Evolutionary conservation across 192 early-diverging fungal genomes (phyloP), one percentile per base, ranked within the genome.

Genomic region (Gryganskiella cystojenkinii): DNA sequence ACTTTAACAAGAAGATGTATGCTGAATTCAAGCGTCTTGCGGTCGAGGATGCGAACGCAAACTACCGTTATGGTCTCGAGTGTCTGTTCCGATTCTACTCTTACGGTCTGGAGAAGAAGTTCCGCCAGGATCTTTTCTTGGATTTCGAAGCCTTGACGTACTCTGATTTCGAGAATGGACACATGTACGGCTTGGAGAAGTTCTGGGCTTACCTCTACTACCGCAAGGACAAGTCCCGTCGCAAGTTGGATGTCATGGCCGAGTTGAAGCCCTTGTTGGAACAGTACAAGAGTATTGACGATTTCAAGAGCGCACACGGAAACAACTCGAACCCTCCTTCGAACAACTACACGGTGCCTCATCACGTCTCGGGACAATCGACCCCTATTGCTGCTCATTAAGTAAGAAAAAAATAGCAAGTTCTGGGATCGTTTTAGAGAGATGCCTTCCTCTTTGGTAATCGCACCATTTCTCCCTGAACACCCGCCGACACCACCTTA

Each of bases 81-180:
- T 99, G 95, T 80, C 81, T 99, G 59, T 99, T 96, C 93, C 92
- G 95, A 44, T 99, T 96, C 89, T 96, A 92, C 84, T 97, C 95
- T 28, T 97, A 99, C 79, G 95, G 97, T 22, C 83, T 99, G 54
- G 95, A 97, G 83, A 91, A 92, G 81, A 91, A 90, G 80, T 96
- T 92, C 86, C 90, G 92, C 46, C 81, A 83, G 65, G 95, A 96
- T 33, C 67, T 95, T 24, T 96, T 96, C 80, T 80, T 89, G 33
- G 96, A 99, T 71, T 97, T 99, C 81, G 91, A 96, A 83, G 86
- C 86, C 2, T 70, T 95, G 70, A 92, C 93, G 9, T 86, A 91
- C 56, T 83, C 85, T 66, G 97, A 99, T 65, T 85, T 88, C 61
- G 84, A 88, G 54, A 89, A 88, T 62, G 88, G 89, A 56, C 83